Conservation (phyloP, 495 filamentous ascomycete genomes). For the Xylaria nigripes region DNA sequence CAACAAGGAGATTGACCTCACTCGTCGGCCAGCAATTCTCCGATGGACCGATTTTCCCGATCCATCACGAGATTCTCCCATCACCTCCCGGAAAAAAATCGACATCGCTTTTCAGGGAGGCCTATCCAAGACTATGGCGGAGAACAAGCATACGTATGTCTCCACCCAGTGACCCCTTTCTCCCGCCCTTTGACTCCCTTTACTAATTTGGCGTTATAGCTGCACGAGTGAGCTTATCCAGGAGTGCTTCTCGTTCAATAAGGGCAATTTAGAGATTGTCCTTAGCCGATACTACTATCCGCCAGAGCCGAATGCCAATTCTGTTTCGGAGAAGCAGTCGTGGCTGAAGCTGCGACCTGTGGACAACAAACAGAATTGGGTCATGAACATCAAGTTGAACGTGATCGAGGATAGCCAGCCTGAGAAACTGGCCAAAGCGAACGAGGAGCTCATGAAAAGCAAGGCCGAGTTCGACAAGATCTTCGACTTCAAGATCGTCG, state of each 20-base stretch:
- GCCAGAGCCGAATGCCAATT: conserved; percentile 11
- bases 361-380: conserved; percentile 30
- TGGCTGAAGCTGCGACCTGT: conserved; percentile 18
- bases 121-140: conserved; percentile 21
- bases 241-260: conserved; percentile 37
- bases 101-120: conserved; percentile 26
- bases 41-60: conserved; percentile 40
- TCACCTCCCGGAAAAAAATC: conserved; percentile 35
- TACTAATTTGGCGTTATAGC: conserved; percentile 14
- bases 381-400: conserved; percentile 33
- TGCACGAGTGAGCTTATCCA: conserved; percentile 33
- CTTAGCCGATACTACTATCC: conserved; percentile 28
- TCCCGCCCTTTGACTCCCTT: neutral
- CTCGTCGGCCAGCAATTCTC: conserved; percentile 22
- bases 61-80: conserved; percentile 24
- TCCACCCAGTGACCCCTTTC: neutral
- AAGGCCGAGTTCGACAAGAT: conserved; percentile 30
- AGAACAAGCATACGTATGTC: conserved; percentile 28
- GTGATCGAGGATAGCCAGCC: conserved; percentile 32
- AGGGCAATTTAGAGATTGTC: conserved; percentile 34
- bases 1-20: conserved; percentile 21
- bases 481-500: conserved; percentile 37
- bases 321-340: conserved; percentile 15
- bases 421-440: conserved; percentile 34
- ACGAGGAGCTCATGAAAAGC: conserved; percentile 26